Base-by-base conservation (phyloP, 257 asterid genomes). In the Solanum chmielewskii region DNA sequence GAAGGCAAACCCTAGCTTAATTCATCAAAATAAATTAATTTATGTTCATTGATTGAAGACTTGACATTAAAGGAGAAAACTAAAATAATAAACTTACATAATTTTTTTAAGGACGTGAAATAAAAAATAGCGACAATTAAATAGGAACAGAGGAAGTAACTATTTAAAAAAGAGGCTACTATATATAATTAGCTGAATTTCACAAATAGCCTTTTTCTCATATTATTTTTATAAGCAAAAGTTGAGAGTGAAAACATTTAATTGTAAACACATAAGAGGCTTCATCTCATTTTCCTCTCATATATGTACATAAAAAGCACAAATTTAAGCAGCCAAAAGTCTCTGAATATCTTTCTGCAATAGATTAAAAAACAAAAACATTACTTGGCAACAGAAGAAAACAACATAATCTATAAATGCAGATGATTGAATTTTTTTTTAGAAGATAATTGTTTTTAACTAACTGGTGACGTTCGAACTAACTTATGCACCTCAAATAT, bases 281-380 rank as follows among this genome's bases (percentile, higher is more conserved):
- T 35, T 71, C 41, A 1, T 35, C 7, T 2, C 82, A 23, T 75
- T 75, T 41, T 75, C 33, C 56, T 14, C 83, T 75, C 83, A 18
- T 73, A 74, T 74, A 37, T 74, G 83, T 23, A 75, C 83, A 75
- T 75, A 21, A 74, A 75, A 23, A 75, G 83, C 8, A 42, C 80
- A 74, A 42, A 76, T 16, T 89, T 85, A 94, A 49, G 90, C 95
- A 25, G 93, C 97, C 87, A 94, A 90, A 71, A 91, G 92, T 91
- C 91, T 94, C 90, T 93, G 90, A 90, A 94, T 91, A 86, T 94
- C 97, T 90, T 92, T 93, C 97, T 94, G 96, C 69, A 90, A 87
- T 29, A 83, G 85, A 84, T 86, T 15, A 45, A 25, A 49, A 49
- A 21, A 15, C 16, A 7, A 83, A 45, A 33, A 87, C 27, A 49